These are phyloP conservation scores for Colletotrichum tofieldiae DNA, from an alignment of 2,329 filamentous ascomycete genomes.

Conservation along the genomic window DNA sequence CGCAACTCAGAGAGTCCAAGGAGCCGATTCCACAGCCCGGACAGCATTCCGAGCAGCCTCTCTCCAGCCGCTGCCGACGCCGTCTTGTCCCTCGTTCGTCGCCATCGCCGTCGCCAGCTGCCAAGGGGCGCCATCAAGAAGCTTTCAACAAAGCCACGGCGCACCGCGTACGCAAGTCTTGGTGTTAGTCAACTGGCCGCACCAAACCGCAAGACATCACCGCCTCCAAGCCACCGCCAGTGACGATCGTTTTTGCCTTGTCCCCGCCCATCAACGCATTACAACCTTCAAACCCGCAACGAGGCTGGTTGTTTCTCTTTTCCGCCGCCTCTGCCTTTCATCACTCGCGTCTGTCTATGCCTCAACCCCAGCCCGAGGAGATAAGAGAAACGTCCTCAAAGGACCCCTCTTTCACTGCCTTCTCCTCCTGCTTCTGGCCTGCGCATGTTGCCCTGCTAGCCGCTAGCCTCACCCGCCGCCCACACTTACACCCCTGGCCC, in stretches of 20 bases:
- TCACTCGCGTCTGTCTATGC: neutral
- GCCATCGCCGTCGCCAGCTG: conserved; percentile 2
- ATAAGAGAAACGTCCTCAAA: conserved; percentile 6
- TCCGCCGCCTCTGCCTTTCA: neutral
- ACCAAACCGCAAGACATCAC: conserved; percentile 15
- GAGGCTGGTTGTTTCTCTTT: conserved; percentile 13
- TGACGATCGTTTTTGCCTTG: conserved; percentile 33
- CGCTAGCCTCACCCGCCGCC: conserved; percentile 8
- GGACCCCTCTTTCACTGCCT: conserved; percentile 23
- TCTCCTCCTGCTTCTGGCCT: conserved; percentile 15
- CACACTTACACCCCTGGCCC: conserved; percentile 4
- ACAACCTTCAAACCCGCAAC: conserved; percentile 13
- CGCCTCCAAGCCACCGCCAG: conserved; percentile 34
- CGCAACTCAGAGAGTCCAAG: neutral
- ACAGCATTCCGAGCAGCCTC: neutral
- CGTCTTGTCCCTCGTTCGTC: neutral
- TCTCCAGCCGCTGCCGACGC: conserved; percentile 28
- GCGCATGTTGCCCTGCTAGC: conserved; percentile 2
- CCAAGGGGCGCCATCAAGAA: conserved; percentile 22
- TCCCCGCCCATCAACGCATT: neutral
- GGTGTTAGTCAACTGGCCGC: conserved; percentile 7
- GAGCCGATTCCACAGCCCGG: neutral
- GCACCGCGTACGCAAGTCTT: conserved; percentile 29
- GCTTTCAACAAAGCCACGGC: conserved; percentile 28
- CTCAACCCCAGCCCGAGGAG: conserved; percentile 22